A percentile compares a stretch with the other conserved stretches of the same genome.
Conservation (phyloP, 2,329 filamentous ascomycete species). For the Xylaria sp. region DNA sequence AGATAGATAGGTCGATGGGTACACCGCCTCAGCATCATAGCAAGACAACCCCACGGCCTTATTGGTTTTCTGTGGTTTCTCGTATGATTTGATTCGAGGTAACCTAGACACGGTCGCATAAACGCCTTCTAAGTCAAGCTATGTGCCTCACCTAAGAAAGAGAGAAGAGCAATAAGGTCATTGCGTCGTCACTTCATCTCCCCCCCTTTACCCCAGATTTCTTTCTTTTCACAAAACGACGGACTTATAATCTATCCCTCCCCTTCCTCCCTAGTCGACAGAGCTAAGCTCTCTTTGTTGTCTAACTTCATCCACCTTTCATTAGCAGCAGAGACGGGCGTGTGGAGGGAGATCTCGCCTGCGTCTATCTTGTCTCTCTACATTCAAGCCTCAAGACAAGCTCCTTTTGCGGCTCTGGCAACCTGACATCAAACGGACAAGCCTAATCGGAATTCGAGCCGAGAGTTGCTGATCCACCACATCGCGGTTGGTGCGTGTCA, state of each 20-base stretch:
- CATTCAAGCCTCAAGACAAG: background rate
- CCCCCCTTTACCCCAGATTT: background rate
- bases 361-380: background rate
- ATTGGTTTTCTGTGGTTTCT: background rate
- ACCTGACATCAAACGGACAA: background rate
- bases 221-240: background rate
- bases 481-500: background rate
- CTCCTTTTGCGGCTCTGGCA: background rate
- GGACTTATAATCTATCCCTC: background rate
- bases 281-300: background rate
- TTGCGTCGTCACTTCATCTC: background rate
- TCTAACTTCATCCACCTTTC: background rate
- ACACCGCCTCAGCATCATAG: background rate
- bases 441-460: conserved; percentile 1
- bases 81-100: background rate
- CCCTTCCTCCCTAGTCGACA: background rate
- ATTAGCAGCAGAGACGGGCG: background rate
- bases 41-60: background rate
- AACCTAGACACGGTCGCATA: background rate
- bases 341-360: background rate
- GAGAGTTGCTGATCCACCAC: background rate
- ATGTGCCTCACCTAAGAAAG: background rate
- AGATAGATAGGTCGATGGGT: background rate
- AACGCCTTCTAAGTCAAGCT: background rate
- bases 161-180: background rate